Evolutionary conservation across 2,329 filamentous ascomycete species (phyloP).

Genomic region (Alternaria ventricosa): DNA sequence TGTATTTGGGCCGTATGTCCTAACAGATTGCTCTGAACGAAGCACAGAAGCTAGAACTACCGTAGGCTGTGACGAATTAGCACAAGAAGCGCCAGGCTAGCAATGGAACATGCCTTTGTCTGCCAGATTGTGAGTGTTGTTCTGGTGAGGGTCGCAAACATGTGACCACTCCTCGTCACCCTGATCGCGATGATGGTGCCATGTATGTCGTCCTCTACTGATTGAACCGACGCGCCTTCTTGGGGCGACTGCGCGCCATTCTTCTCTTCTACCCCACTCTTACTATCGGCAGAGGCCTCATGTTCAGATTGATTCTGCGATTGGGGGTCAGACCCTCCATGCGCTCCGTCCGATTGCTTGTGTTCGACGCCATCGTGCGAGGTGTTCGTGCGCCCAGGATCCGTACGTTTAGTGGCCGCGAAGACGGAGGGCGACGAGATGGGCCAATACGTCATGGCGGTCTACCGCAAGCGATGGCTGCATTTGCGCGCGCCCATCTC

Average conservation of each 20-base stretch:
- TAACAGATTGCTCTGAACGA: conserved; percentile 79
- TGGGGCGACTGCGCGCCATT: conserved; percentile 6
- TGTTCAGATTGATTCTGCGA: conserved; percentile 16
- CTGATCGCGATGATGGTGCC: conserved; percentile 77
- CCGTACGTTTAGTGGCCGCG: conserved; percentile 73
- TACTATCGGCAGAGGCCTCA: conserved; percentile 10
- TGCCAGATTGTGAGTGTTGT: conserved; percentile 95
- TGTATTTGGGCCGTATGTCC: conserved; percentile 83
- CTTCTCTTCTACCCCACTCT: conserved; percentile 18
- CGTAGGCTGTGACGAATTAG: conserved; percentile 69
- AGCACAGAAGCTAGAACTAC: conserved; percentile 85
- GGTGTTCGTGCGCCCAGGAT: conserved; percentile 60
- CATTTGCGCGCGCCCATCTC: conserved; percentile 47
- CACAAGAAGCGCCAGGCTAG: conserved; percentile 9
- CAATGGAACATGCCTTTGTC: conserved; percentile 72
- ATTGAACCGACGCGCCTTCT: conserved; percentile 10
- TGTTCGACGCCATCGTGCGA: conserved; percentile 64
- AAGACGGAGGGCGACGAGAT: conserved; percentile 84
- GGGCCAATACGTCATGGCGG: conserved; percentile 83
- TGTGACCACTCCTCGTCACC: conserved; percentile 78
- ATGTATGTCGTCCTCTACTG: conserved; percentile 50
- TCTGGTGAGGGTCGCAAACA: conserved; percentile 86
- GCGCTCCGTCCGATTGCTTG: conserved; percentile 28
- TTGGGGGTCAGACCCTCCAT: conserved; percentile 18
- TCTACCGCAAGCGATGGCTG: conserved; percentile 45